These are phyloP conservation scores for Microcyclospora tardicrescens DNA, from an alignment of 2,329 filamentous ascomycete genomes.

Conservation along the genomic window DNA sequence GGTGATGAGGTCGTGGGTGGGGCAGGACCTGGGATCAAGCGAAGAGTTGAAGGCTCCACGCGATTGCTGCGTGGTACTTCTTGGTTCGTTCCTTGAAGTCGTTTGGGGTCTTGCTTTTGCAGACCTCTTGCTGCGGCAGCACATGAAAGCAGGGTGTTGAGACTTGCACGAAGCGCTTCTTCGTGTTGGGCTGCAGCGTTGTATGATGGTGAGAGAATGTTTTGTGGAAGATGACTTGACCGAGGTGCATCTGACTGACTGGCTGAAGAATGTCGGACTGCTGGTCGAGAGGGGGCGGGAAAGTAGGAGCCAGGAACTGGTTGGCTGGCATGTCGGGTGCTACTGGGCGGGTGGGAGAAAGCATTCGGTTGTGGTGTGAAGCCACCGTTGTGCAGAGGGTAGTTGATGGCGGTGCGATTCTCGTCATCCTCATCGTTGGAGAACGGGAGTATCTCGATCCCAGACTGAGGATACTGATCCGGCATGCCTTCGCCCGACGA, in stretches of 20 bases:
- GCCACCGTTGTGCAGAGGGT: conserved; percentile 35
- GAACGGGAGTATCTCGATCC: conserved; percentile 2
- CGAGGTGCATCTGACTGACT: conserved; percentile 18
- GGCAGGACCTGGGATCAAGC: conserved; percentile 47
- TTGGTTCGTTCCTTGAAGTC: no score
- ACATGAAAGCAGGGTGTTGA: conserved; percentile 93
- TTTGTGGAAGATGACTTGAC: conserved; percentile 44
- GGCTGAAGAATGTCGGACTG: conserved; percentile 24
- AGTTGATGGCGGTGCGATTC: conserved; percentile 69
- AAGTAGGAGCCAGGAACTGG: conserved; percentile 35
- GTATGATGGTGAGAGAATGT: conserved; percentile 59
- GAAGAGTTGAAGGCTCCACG: conserved; percentile 40
- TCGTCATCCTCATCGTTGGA: conserved; percentile 50
- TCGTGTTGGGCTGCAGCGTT: conserved; percentile 68
- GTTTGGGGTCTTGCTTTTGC: conserved; percentile 44
- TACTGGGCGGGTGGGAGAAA: conserved; percentile 68
- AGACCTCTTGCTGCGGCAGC: conserved; percentile 77
- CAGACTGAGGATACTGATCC: conserved; percentile 15
- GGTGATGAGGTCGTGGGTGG: conserved; percentile 21
- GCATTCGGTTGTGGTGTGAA: conserved; percentile 88
- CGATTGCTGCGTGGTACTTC: conserved; percentile 16
- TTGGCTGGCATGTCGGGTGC: conserved; percentile 37
- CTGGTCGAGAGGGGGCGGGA: conserved; percentile 21
- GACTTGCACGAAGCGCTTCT: conserved; percentile 75
- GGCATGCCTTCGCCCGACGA: conserved; percentile 46